Conservation (phyloP, 2,329 filamentous ascomycete species). For the Pleurostoma richardsiae region DNA sequence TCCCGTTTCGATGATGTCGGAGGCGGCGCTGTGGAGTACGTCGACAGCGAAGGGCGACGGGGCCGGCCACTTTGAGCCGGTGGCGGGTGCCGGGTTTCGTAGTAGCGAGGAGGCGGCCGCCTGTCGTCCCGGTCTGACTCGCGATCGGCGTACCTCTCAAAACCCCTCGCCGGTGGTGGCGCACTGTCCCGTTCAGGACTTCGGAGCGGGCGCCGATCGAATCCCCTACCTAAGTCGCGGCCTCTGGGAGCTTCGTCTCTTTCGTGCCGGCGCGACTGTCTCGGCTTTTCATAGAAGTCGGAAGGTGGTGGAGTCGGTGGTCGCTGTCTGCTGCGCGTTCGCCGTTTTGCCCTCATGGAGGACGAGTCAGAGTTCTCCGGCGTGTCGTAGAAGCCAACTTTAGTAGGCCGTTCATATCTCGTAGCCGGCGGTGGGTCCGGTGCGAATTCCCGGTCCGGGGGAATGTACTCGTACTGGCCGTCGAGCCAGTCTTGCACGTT, state of each 20-base stretch:
- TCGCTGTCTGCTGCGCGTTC: not conserved
- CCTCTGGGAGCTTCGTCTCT: not conserved
- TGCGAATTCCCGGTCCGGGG: slow-evolving; percentile 4
- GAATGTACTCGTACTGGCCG: slow-evolving; percentile 8
- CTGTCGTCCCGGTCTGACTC: not conserved
- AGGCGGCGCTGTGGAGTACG: slow-evolving; percentile 3
- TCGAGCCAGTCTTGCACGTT: slow-evolving; percentile 8
- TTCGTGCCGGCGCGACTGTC: not conserved
- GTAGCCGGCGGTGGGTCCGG: not conserved
- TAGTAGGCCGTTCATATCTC: not conserved
- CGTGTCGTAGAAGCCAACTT: not conserved
- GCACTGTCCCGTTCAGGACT: too few relatives aligned
- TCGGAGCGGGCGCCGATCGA: too few relatives aligned
- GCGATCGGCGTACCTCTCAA: not conserved
- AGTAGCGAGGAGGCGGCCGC: slow-evolving; percentile 1
- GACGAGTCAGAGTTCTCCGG: not conserved
- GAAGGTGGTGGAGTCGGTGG: slow-evolving; percentile 4
- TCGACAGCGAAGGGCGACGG: slow-evolving; percentile 4
- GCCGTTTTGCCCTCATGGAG: not conserved
- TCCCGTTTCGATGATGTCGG: not conserved
- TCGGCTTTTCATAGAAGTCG: not conserved
- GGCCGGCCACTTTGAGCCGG: slow-evolving; percentile 6
- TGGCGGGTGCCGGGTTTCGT: slow-evolving; percentile 7
- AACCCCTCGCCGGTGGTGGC: too few relatives aligned
- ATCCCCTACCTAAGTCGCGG: not conserved